Evolutionary conservation across 2,329 filamentous ascomycete species (phyloP).

Genomic region (Kalaharituber pfeilii): DNA sequence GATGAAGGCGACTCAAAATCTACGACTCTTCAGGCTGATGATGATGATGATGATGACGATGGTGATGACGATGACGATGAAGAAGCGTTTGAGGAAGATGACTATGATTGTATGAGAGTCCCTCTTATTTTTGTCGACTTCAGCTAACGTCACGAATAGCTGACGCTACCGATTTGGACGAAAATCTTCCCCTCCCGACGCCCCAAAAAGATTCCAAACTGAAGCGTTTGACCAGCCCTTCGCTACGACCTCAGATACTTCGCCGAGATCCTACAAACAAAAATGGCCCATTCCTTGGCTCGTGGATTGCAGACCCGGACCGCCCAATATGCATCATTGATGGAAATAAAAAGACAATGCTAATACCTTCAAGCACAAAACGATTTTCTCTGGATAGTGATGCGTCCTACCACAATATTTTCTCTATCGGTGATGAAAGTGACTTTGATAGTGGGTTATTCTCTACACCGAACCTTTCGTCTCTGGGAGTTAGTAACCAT

Average conservation of each 20-base stretch:
- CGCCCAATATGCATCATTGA: conserved; percentile 19
- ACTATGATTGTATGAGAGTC: conserved; percentile 7
- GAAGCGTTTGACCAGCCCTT: conserved; percentile 9
- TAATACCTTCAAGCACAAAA: conserved; percentile 10
- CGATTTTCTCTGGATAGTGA: conserved; percentile 6
- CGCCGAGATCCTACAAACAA: conserved; percentile 9
- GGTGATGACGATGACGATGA: neutral
- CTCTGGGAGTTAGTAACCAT: conserved; percentile 9
- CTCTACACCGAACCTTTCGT: conserved; percentile 13
- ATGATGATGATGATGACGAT: neutral
- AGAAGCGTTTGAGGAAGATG: conserved; percentile 2
- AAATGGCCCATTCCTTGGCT: conserved; percentile 12
- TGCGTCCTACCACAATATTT: neutral
- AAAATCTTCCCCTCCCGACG: conserved; percentile 17
- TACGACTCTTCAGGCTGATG: neutral
- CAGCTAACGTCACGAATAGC: conserved; percentile 7
- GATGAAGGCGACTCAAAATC: neutral
- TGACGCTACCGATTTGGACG: conserved; percentile 18
- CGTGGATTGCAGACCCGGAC: conserved; percentile 17
- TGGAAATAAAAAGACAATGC: conserved; percentile 16
- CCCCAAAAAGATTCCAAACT: conserved; percentile 16
- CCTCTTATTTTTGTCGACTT: conserved; percentile 3
- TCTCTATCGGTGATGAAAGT: neutral
- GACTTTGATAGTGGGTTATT: conserved; percentile 9
- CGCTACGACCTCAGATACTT: conserved; percentile 12